Evolutionary conservation across 2,329 filamentous ascomycete genomes (phyloP).

Genomic region (Colletotrichum spaethianum): DNA sequence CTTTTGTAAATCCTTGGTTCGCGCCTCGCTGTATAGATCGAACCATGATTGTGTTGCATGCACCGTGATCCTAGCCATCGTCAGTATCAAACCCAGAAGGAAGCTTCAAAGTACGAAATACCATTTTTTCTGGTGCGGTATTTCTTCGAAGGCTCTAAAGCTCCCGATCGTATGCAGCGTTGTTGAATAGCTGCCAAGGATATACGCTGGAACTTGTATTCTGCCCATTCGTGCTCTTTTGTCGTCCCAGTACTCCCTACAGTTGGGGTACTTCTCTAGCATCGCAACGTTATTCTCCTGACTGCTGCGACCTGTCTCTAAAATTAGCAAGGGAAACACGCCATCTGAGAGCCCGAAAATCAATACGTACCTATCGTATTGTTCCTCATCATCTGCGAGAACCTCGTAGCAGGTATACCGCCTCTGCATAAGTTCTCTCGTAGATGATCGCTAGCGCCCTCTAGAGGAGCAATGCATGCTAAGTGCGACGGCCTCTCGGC

Average conservation of each 20-base stretch:
- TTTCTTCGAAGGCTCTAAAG: background rate
- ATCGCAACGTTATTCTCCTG: slow-evolving; percentile 8
- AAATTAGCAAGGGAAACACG: background rate
- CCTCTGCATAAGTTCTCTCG: slow-evolving; percentile 1
- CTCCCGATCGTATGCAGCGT: slow-evolving; percentile 20
- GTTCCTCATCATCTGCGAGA: background rate
- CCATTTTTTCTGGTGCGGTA: too few species aligned
- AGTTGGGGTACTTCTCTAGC: background rate
- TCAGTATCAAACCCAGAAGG: too few species aligned
- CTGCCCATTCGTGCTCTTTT: slow-evolving; percentile 19
- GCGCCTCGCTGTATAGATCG: too few species aligned
- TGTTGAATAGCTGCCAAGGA: slow-evolving; percentile 17
- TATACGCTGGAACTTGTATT: slow-evolving; percentile 20
- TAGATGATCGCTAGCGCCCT: slow-evolving; percentile 19
- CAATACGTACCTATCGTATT: background rate
- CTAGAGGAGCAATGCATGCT: slow-evolving; percentile 15
- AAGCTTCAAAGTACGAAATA: too few species aligned
- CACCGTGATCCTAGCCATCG: too few species aligned
- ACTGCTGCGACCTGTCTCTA: background rate
- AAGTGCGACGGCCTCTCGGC: slow-evolving; percentile 22
- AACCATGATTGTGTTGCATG: too few species aligned
- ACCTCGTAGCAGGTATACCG: background rate
- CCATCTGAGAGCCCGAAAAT: background rate
- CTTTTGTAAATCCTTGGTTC: too few species aligned
- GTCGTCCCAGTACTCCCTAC: slow-evolving; percentile 16